Base-by-base conservation (phyloP, 257 asterid species). In the Primulina huaijiensis region DNA sequence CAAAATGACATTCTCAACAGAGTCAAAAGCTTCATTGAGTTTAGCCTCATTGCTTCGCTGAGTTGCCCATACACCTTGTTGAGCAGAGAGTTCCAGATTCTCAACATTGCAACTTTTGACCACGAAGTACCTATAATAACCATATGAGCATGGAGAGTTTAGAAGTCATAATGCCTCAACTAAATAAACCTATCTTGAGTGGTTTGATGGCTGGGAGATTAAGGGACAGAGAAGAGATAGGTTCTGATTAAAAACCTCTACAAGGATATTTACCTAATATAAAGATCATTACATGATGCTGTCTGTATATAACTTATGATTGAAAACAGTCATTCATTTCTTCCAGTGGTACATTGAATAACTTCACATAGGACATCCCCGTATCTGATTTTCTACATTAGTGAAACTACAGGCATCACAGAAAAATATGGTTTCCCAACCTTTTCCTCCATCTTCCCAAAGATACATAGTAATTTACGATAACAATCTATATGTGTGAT, bases 61-160 rank as follows among this genome's bases (percentile, higher is more conserved):
- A 73, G 99, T 93, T 74, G 99, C 99, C 99, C 99, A 90, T 64
- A 90, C 94, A 78, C 99, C 99, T 87, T 93, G 99, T 77, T 93
- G 96, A 60, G 89, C 99, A 57, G 97, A 93, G 73, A 93, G 87
- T 69, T 90, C 97, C 82, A 93, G 85, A 87, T 93, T 93, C 90
- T 93, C 97, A n/a, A 87, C 85, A 79, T 90, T 93, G 91, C 96
- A 93, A 81, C 99, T 93, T 82, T 93, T 93, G 80, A 93, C 97
- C 69, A 93, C 93, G 76, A 93, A 93, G 85, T 90, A 93, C 96
- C 99, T 93, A 82, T 50, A 61, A 65, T 75, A 80, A 71, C 81
- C 74, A 78, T 56, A 75, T 74, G 69, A 68, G 80, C 75, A 84
- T 67, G 74, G 72, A 74, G 79, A 66, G 58, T 67, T 46, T 53